Percentiles rank a stretch among this genome's conserved stretches.
Evolutionary conservation across 2,329 filamentous ascomycete genomes (phyloP).

Genomic region (Phoma sp.): DNA sequence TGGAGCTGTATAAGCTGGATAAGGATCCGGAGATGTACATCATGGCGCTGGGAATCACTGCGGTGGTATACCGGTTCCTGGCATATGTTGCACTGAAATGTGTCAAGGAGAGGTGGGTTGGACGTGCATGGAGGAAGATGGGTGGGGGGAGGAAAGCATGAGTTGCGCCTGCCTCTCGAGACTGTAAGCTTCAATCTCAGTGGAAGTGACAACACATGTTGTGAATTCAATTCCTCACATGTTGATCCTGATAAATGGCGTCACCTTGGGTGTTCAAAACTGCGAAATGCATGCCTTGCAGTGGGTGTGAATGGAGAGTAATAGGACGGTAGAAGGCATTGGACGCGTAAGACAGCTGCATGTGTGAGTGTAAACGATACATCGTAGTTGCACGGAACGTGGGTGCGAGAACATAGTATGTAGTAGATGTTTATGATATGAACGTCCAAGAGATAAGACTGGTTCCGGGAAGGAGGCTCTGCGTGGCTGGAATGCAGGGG

Average conservation of each 20-base stretch:
- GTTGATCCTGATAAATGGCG: not conserved
- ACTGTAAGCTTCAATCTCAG: not conserved
- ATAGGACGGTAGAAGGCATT: not conserved
- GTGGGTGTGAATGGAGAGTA: not conserved
- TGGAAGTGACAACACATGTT: no score
- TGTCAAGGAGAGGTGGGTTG: slow-evolving; percentile 62
- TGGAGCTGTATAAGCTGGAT: slow-evolving; percentile 72
- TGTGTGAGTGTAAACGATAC: not conserved
- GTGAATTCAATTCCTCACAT: no score
- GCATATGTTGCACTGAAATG: slow-evolving; percentile 66
- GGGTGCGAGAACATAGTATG: not conserved
- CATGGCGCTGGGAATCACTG: slow-evolving; percentile 67
- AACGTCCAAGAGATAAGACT: not conserved
- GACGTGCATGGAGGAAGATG: slow-evolving; percentile 38
- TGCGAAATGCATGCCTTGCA: not conserved
- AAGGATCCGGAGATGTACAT: slow-evolving; percentile 68
- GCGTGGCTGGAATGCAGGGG: slow-evolving; percentile 8
- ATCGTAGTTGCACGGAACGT: not conserved
- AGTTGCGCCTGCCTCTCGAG: not conserved
- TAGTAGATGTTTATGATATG: no score
- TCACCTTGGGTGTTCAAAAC: no score
- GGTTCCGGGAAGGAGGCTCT: slow-evolving; percentile 3
- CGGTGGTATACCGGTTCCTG: slow-evolving; percentile 70
- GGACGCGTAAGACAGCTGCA: slow-evolving; percentile 1
- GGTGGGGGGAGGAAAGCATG: slow-evolving; percentile 22